Evolutionary conservation across 164 flowering plant genomes (phyloP), one percentile per base, ranked within the genome.

Genomic region (Echeveria elegans): DNA sequence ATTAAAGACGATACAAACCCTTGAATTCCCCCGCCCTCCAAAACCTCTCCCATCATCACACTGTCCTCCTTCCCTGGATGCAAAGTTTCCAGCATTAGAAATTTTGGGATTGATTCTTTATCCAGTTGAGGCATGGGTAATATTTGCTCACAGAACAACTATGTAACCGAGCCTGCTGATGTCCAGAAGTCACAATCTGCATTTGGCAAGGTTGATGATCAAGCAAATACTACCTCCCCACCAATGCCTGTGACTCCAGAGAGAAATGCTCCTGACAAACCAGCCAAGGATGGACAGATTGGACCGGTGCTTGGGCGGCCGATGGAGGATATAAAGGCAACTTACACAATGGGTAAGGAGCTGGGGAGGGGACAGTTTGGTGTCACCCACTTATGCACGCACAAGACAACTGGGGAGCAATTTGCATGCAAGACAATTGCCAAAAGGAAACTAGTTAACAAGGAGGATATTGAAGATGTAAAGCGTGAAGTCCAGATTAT

Each of bases 321-420:
- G 0, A 89, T 88, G 96, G 96, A 89, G 64, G 93, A 89, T 23
- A 80, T 89, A 8, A 65, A 71, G 19, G 12, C 77, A 0, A 58
- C 29, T 2, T 89, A 86, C 78, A 63, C 81, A 1, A 79, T 89
- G 0, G 93, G 96, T 14, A 86, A 85, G 63, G 96, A 90, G 78
- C 83, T 90, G 0, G 93, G 96, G 0, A 66, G 96, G 19, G 96
- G 96, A 0, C 93, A 89, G 64, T 90, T 90, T 24, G 96, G 96
- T 2, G 78, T 88, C 1, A 90, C 96, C 28, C 82, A 88, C 69
- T 66, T 85, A 31, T 85, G 91, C 68, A 88, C 93, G 0, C 76
- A 79, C 64, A 88, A 84, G 75, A 73, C 61, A 15, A 82, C 85
- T 0, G 90, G 90, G 0, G 84, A 85, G 66, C 89, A 88, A 66